Percentiles rank a stretch among this genome's conserved stretches.
These are phyloP conservation scores for Chytriomyces sp. DNA, from an alignment of 192 early-diverging fungal genomes.

Conservation along the genomic window DNA sequence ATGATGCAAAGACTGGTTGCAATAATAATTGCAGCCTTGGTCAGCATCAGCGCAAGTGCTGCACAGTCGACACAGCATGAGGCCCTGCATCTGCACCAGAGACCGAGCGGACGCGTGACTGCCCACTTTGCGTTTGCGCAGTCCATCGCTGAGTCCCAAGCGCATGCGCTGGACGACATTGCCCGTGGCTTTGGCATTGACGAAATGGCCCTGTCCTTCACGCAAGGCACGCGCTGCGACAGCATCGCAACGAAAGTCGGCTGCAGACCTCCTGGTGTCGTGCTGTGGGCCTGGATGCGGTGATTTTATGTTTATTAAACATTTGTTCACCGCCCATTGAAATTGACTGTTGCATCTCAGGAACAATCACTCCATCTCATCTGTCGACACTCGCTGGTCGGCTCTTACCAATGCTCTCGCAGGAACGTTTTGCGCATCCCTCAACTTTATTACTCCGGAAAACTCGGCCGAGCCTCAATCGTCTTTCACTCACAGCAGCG, in stretches of 20 bases:
- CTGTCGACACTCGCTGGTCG: conserved; percentile 77
- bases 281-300: conserved; percentile 53
- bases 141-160: conserved; percentile 39
- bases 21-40: no score
- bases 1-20: no score
- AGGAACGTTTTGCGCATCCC: conserved; percentile 93
- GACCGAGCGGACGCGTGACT: conserved; percentile 80
- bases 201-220: conserved; percentile 86
- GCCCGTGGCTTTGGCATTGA: conserved; percentile 73
- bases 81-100: conserved; percentile 67
- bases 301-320: background rate
- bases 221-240: conserved; percentile 88
- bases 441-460: conserved; percentile 89
- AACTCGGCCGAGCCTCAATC: conserved; percentile 65
- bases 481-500: conserved; percentile 45
- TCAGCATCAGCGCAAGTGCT: no score
- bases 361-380: conserved; percentile 39
- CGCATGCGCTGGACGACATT: conserved; percentile 58
- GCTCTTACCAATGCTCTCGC: conserved; percentile 88
- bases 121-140: conserved; percentile 76
- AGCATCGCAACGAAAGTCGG: conserved; percentile 65
- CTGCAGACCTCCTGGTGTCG: conserved; percentile 69
- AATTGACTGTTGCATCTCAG: background rate
- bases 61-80: conserved; percentile 14
- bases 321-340: background rate